Percentiles rank a stretch among this genome's conserved stretches.
phyloP scores from a whole-genome alignment of 2,329 filamentous ascomycete genomes.

The Aspergillus fumigatus region DNA sequence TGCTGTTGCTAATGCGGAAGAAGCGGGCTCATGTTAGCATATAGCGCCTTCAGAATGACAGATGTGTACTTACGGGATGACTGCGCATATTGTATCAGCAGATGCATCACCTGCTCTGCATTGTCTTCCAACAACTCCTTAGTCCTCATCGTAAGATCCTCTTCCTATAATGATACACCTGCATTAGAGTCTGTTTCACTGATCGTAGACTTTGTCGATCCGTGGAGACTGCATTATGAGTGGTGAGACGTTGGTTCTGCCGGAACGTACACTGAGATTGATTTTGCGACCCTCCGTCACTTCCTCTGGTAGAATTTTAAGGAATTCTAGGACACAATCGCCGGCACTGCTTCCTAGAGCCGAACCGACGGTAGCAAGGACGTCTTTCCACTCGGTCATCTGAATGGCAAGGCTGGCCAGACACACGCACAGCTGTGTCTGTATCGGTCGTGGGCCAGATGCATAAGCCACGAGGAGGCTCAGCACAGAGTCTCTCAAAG shows the following conservation, averaged over 20 bases:
- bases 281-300: slow-evolving; percentile 99
- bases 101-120: slow-evolving; percentile 75
- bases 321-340: slow-evolving; percentile 87
- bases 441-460: slow-evolving; percentile 72
- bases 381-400: slow-evolving; percentile 93
- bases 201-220: slow-evolving; percentile 19
- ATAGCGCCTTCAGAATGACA: slow-evolving; percentile 4
- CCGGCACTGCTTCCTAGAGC: slow-evolving; percentile 67
- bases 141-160: slow-evolving; percentile 82
- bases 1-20: slow-evolving; percentile 56
- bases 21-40: slow-evolving; percentile 13
- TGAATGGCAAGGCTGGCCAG: slow-evolving; percentile 92
- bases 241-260: slow-evolving; percentile 31
- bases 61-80: slow-evolving; percentile 64
- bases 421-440: slow-evolving; percentile 91
- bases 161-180: slow-evolving; percentile 65
- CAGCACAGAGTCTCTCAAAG: slow-evolving; percentile 79
- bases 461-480: slow-evolving; percentile 76
- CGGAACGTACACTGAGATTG: slow-evolving; percentile 92
- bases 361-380: slow-evolving; percentile 74
- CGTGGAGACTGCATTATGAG: slow-evolving; percentile 39
- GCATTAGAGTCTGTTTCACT: slow-evolving; percentile 45
- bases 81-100: slow-evolving; percentile 86
- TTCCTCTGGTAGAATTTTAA: slow-evolving; percentile 95
- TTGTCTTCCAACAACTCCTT: slow-evolving; percentile 88